Conservation (phyloP, 2,329 filamentous ascomycete genomes). For the Colletotrichum sp. region DNA sequence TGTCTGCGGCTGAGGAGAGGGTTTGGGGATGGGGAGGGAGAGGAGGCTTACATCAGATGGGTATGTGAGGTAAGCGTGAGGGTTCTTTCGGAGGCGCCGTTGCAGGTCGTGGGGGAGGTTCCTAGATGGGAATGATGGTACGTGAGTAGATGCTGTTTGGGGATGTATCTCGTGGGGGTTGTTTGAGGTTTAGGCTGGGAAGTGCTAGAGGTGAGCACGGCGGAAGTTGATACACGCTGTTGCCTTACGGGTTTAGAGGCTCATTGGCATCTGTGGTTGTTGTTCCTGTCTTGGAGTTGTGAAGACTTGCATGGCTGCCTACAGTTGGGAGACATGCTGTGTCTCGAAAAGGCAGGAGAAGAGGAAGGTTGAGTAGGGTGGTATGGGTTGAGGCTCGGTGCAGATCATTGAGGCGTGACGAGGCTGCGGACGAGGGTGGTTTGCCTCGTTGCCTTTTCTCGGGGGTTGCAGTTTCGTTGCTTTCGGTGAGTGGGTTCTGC, state of each 20-base stretch:
- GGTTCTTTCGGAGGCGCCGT: not conserved
- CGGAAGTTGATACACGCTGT: not conserved
- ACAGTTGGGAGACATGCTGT: fast-evolving
- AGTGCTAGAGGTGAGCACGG: not conserved
- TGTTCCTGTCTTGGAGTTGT: not conserved
- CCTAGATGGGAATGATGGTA: not conserved
- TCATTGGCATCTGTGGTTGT: not conserved
- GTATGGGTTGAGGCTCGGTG: not conserved
- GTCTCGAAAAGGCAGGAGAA: not conserved
- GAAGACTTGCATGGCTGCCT: not conserved
- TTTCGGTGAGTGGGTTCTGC: not conserved
- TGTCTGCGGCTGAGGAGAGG: not conserved
- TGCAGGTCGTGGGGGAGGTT: not conserved
- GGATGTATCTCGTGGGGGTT: not conserved
- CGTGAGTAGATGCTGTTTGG: not conserved
- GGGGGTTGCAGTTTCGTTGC: not conserved
- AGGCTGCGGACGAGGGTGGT: not conserved
- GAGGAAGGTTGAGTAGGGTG: not conserved
- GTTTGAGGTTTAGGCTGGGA: not conserved
- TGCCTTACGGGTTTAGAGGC: not conserved
- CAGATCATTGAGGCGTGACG: not conserved
- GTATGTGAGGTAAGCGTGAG: not conserved
- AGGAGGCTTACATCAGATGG: not conserved
- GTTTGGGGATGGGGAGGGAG: not conserved
- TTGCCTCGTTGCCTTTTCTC: not conserved